Percentiles rank a stretch among this genome's conserved stretches.
Evolutionary conservation across 2,329 filamentous ascomycete genomes (phyloP).

Genomic region (Torrubiella hemipterigena): DNA sequence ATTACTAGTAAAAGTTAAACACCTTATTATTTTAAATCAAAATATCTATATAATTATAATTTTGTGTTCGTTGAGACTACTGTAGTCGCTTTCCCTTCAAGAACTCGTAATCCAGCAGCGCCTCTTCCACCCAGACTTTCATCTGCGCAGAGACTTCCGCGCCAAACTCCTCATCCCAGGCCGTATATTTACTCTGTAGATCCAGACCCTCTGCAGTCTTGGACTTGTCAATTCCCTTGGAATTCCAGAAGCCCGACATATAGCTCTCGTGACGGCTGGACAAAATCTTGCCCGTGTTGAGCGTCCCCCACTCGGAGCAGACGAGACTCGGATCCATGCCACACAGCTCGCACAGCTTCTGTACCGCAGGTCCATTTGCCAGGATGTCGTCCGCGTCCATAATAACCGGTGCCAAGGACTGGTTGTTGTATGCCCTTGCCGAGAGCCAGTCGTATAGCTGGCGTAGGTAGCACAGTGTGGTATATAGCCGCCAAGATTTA

Average conservation of each 20-base stretch:
- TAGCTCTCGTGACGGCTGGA: neutral
- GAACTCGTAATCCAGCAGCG: neutral
- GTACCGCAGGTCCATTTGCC: neutral
- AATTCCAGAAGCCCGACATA: neutral
- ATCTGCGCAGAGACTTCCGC: neutral
- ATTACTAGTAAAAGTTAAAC: too few species aligned
- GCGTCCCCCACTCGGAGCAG: neutral
- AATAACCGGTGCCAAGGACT: neutral
- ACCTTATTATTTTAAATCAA: too few species aligned
- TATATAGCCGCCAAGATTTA: neutral
- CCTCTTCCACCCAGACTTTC: neutral
- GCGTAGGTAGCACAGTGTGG: neutral
- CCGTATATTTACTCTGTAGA: neutral
- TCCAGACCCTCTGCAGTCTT: neutral
- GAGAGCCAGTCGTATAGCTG: neutral
- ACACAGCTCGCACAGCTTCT: neutral
- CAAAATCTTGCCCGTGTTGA: too few species aligned
- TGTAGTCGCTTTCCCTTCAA: too few species aligned
- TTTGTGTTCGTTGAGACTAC: too few species aligned
- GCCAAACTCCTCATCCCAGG: neutral
- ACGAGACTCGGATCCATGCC: constrained; percentile 1
- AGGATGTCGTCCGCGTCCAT: constrained; percentile 1
- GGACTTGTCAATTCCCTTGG: constrained; percentile 1
- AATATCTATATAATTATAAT: too few species aligned
- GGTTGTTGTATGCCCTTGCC: too few species aligned